Evolutionary conservation across 2,329 filamentous ascomycete genomes (phyloP).

Genomic region (Lasiodiplodia theobromae): DNA sequence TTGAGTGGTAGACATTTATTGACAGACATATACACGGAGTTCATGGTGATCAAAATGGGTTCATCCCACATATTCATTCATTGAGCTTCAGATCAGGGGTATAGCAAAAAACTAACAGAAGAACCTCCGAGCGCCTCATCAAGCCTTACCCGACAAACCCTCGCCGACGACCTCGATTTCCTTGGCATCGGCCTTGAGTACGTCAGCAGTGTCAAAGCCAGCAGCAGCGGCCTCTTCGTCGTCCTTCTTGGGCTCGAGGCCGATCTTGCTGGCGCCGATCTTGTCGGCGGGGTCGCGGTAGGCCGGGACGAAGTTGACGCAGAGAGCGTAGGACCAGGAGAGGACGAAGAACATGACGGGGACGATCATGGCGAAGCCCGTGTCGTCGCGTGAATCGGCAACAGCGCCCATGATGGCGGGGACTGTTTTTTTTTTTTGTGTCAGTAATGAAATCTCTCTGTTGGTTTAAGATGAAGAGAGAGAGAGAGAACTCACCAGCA

Average conservation of each 20-base stretch:
- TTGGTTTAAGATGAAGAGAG: no score
- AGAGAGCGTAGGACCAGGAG: slow-evolving; percentile 55
- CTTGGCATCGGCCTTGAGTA: slow-evolving; percentile 41
- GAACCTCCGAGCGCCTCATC: not conserved
- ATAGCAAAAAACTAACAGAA: not conserved
- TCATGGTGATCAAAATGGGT: no score
- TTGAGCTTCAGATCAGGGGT: not conserved
- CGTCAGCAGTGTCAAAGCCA: slow-evolving; percentile 39
- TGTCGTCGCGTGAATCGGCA: slow-evolving; percentile 67
- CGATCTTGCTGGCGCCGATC: slow-evolving; percentile 56
- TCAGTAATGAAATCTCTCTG: not conserved
- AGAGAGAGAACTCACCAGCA: slow-evolving; percentile 35
- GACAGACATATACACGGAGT: not conserved
- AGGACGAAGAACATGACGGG: slow-evolving; percentile 62
- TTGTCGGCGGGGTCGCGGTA: slow-evolving; percentile 70
- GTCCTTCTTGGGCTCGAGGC: slow-evolving; percentile 43
- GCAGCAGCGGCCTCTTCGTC: slow-evolving; percentile 39
- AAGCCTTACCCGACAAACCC: slow-evolving; percentile 42
- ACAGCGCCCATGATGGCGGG: slow-evolving; percentile 75
- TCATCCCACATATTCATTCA: not conserved
- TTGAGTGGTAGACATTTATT: no score
- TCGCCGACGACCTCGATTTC: slow-evolving; percentile 43
- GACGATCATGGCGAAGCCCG: slow-evolving; percentile 70
- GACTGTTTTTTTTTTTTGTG: slow-evolving; percentile 50
- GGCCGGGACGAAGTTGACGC: slow-evolving; percentile 68